Evolutionary conservation across 768 basidiomycete genomes (phyloP).

Genomic region (Postia placenta): DNA sequence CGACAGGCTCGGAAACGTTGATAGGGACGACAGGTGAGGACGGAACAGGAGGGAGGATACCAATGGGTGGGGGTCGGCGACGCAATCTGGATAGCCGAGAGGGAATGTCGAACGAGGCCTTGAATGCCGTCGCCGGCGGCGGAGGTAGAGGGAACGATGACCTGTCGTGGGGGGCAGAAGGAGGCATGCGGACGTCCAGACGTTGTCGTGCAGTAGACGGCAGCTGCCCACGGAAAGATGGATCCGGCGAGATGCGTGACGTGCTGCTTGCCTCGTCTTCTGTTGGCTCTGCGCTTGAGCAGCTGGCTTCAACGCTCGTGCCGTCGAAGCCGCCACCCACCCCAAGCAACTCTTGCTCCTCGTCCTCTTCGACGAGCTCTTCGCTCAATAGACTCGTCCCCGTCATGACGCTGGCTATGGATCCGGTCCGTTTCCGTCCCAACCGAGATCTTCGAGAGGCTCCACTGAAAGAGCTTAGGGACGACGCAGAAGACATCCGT

Average conservation of each 20-base stretch:
- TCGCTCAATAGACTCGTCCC: conserved; percentile 69
- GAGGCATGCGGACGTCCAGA: conserved; percentile 15
- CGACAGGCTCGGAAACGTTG: conserved; percentile 31
- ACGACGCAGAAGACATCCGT: conserved; percentile 66
- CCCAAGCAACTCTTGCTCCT: conserved; percentile 67
- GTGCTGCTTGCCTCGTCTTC: conserved; percentile 21
- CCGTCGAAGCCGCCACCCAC: conserved; percentile 59
- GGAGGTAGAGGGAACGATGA: conserved; percentile 50
- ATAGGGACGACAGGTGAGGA: conserved; percentile 60
- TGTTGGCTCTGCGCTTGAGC: conserved; percentile 28
- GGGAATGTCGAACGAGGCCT: conserved; percentile 42
- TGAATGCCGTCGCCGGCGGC: conserved; percentile 46
- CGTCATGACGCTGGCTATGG: conserved; percentile 66
- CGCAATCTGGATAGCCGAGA: conserved; percentile 38
- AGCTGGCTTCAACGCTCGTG: conserved; percentile 21
- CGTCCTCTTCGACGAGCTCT: conserved; percentile 77
- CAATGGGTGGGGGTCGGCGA: conserved; percentile 57
- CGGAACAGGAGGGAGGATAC: conserved; percentile 62
- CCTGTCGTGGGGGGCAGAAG: conserved; percentile 34
- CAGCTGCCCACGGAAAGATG: conserved; percentile 6
- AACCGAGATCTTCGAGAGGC: conserved; percentile 60
- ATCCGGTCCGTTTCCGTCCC: conserved; percentile 65
- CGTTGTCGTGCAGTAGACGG: conserved; percentile 20
- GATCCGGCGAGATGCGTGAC: neutral
- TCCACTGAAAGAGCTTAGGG: conserved; percentile 49